phyloP scores from a whole-genome alignment of 345 rosid species.

The Brassica incana region DNA sequence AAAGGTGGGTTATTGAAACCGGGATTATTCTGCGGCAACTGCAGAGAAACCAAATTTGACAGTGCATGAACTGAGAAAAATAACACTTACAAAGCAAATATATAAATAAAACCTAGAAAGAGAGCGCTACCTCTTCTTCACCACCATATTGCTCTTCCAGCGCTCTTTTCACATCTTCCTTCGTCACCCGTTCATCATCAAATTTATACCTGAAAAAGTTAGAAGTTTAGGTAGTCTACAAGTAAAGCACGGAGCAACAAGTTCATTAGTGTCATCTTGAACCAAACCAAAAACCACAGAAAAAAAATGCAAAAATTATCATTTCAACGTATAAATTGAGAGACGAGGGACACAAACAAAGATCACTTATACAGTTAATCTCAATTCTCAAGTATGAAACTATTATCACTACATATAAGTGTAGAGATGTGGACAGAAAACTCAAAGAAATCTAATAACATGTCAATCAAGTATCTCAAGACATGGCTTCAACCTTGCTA shows the following conservation, averaged over 20 bases:
- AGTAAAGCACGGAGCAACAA: slow-evolving; percentile 1
- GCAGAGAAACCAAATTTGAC: slow-evolving; percentile 25
- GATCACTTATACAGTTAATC: slow-evolving; percentile 14
- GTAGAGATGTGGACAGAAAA: slow-evolving; percentile 8
- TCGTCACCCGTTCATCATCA: slow-evolving; percentile 98
- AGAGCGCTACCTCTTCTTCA: slow-evolving; percentile 87
- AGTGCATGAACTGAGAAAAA: slow-evolving; percentile 19
- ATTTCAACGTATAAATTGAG: neutral
- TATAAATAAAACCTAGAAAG: slow-evolving; percentile 10
- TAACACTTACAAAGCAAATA: slow-evolving; percentile 13
- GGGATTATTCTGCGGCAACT: slow-evolving; percentile 94
- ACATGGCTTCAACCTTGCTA: slow-evolving; percentile 16
- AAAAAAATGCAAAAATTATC: neutral
- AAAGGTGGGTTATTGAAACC: slow-evolving; percentile 91
- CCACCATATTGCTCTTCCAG: slow-evolving; percentile 99
- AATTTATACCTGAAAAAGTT: slow-evolving; percentile 70
- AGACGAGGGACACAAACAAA: slow-evolving; percentile 4
- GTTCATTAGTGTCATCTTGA: slow-evolving; percentile 12
- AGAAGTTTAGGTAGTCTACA: slow-evolving; percentile 17
- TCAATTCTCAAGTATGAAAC: neutral
- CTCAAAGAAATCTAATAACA: neutral
- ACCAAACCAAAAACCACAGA: slow-evolving; percentile 15
- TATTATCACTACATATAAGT: neutral
- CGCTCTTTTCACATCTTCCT: slow-evolving; percentile 88
- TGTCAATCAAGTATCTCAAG: slow-evolving; percentile 11